Percentiles rank a stretch among this genome's conserved stretches.
Conservation (phyloP, 2,329 filamentous ascomycete species). For the Venturiaceae sp. region DNA sequence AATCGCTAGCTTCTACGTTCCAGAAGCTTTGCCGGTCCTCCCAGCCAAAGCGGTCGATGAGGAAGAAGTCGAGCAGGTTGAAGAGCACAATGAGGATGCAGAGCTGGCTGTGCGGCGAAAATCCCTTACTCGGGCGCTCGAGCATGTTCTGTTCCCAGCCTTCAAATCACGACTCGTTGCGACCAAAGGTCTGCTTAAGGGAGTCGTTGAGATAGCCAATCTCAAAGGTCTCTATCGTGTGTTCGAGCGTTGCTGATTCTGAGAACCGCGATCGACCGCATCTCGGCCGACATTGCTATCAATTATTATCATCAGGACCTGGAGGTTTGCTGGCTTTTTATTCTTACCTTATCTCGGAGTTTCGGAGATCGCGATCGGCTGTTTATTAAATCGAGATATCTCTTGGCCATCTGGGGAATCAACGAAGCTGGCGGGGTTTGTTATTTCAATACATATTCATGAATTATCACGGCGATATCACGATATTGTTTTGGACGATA, state of each 20-base stretch:
- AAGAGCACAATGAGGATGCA: slow-evolving; percentile 22
- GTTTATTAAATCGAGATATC: neutral
- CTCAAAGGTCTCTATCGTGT: slow-evolving; percentile 88
- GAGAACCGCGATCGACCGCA: too few species aligned
- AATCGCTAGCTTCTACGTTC: slow-evolving; percentile 81
- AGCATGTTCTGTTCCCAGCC: slow-evolving; percentile 83
- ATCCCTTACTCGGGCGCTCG: slow-evolving; percentile 66
- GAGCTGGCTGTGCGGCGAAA: slow-evolving; percentile 44
- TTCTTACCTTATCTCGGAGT: neutral
- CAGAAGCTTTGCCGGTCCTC: slow-evolving; percentile 63
- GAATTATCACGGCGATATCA: neutral
- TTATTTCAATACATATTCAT: neutral
- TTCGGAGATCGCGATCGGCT: neutral
- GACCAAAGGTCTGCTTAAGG: slow-evolving; percentile 66
- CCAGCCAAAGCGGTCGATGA: slow-evolving; percentile 21
- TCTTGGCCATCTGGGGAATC: neutral
- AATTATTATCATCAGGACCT: neutral
- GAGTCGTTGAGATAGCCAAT: slow-evolving; percentile 79
- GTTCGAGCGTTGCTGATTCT: slow-evolving; percentile 78
- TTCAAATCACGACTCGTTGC: slow-evolving; percentile 76
- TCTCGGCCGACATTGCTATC: too few species aligned
- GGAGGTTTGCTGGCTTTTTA: neutral
- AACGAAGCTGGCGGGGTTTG: neutral
- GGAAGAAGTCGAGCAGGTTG: slow-evolving; percentile 37
- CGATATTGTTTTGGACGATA: neutral